Conservation (phyloP, 176 grass and related monocot species). For the Zea mays region DNA sequence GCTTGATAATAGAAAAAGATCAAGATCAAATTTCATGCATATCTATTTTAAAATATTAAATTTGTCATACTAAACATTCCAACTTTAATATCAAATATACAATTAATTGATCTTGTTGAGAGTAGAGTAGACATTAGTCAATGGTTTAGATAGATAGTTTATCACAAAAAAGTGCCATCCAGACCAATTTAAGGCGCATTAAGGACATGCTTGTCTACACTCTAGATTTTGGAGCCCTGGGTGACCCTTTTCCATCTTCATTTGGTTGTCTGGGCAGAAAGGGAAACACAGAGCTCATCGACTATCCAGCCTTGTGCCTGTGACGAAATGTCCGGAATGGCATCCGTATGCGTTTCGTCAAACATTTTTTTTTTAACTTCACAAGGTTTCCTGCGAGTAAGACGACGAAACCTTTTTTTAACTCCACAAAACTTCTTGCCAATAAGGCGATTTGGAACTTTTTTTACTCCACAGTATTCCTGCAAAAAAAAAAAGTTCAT, state of each 20-base stretch:
- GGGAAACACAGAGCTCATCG: constrained; percentile 25
- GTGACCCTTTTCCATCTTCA: not conserved
- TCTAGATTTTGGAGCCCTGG: not conserved
- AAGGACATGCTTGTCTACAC: too few relatives aligned
- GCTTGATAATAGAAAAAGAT: too few relatives aligned
- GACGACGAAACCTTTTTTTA: not conserved
- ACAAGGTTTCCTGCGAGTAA: constrained; percentile 14
- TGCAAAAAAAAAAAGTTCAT: constrained; percentile 18
- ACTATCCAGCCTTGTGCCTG: not conserved
- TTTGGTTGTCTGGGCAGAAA: not conserved
- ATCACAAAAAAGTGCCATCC: too few relatives aligned
- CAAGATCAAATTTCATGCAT: too few relatives aligned
- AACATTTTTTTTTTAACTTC: constrained; percentile 18
- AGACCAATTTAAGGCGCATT: too few relatives aligned
- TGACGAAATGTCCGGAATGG: not conserved
- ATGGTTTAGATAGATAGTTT: too few relatives aligned
- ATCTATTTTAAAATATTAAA: too few relatives aligned
- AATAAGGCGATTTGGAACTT: not conserved
- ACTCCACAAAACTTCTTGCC: constrained; percentile 21
- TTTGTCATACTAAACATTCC: too few relatives aligned
- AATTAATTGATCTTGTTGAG: too few relatives aligned
- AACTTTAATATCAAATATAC: too few relatives aligned
- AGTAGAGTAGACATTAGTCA: too few relatives aligned
- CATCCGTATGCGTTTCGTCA: not conserved
- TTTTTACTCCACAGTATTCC: constrained; percentile 22